Percentiles rank a stretch among this genome's conserved stretches.
These are phyloP conservation scores for Calonectria montana DNA, from an alignment of 2,329 filamentous ascomycete genomes.

Conservation along the genomic window DNA sequence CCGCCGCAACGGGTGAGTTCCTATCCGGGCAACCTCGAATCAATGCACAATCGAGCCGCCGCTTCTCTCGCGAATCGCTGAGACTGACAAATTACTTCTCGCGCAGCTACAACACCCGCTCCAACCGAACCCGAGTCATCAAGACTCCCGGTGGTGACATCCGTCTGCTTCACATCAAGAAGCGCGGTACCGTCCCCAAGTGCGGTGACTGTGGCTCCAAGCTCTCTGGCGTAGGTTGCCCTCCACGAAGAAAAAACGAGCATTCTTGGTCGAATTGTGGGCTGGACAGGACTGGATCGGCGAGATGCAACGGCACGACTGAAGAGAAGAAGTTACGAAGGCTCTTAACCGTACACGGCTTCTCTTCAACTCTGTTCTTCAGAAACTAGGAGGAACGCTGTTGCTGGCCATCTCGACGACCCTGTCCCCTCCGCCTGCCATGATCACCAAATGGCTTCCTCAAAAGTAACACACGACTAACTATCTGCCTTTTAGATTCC, in stretches of 20 bases:
- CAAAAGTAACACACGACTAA: constrained; percentile 29
- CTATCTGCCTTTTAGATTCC: constrained; percentile 71
- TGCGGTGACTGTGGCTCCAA: constrained; percentile 99
- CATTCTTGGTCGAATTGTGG: constrained; percentile 28
- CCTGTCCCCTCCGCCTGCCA: constrained; percentile 4
- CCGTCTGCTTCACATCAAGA: constrained; percentile 99
- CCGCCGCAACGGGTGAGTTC: constrained; percentile 82
- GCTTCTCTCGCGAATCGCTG: constrained; percentile 24
- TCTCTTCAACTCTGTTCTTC: neutral
- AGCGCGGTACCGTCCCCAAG: constrained; percentile 97
- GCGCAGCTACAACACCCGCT: constrained; percentile 93
- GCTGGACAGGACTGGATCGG: constrained; percentile 26
- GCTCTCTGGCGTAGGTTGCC: constrained; percentile 90
- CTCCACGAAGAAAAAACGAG: constrained; percentile 27
- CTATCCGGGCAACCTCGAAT: constrained; percentile 35
- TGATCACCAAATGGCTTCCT: constrained; percentile 19
- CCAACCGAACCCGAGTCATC: constrained; percentile 95
- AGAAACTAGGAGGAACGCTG: neutral
- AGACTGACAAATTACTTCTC: constrained; percentile 38
- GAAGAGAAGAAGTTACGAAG: neutral
- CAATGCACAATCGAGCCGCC: constrained; percentile 26
- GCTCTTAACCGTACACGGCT: neutral
- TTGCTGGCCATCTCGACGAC: neutral
- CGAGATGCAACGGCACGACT: constrained; percentile 12
- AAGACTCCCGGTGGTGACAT: constrained; percentile 97